These are phyloP conservation scores for Mycena olivaceomarginata DNA, from an alignment of 768 basidiomycete species.

Conservation along the genomic window DNA sequence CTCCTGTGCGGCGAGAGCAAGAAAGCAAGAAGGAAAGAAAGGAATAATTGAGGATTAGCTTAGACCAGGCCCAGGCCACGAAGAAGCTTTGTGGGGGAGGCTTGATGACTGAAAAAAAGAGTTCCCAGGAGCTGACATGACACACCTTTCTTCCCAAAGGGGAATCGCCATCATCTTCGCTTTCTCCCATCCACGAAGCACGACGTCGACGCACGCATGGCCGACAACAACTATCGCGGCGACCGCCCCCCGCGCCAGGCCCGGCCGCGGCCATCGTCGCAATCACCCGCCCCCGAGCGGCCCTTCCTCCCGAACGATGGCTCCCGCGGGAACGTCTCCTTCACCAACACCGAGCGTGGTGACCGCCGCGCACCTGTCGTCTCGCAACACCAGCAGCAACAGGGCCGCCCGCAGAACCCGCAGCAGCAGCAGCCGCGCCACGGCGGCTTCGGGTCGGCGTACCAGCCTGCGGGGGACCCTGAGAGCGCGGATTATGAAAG, in stretches of 20 bases:
- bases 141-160: too few species aligned
- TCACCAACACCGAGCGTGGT: slow-evolving; percentile 81
- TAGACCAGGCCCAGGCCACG: too few species aligned
- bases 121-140: too few species aligned
- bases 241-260: slow-evolving; percentile 73
- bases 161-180: too few species aligned
- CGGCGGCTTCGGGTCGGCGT: slow-evolving; percentile 55
- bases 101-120: too few species aligned
- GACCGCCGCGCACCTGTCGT: slow-evolving; percentile 79
- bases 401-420: too few species aligned
- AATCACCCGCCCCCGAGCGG: slow-evolving; percentile 58
- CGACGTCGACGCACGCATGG: too few species aligned
- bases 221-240: slow-evolving; percentile 54
- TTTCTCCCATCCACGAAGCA: too few species aligned
- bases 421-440: slow-evolving; percentile 43
- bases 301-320: slow-evolving; percentile 59
- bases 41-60: too few species aligned
- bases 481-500: slow-evolving; percentile 68
- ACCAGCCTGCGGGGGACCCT: slow-evolving; percentile 56
- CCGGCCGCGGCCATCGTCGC: slow-evolving; percentile 64
- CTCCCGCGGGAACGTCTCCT: slow-evolving; percentile 75
- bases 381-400: slow-evolving; percentile 21
- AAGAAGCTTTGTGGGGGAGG: too few species aligned
- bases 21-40: too few species aligned
- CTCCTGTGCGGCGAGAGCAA: too few species aligned